phyloP scores from a whole-genome alignment of 306 rosid species.

The Astragalus glycyphyllos region DNA sequence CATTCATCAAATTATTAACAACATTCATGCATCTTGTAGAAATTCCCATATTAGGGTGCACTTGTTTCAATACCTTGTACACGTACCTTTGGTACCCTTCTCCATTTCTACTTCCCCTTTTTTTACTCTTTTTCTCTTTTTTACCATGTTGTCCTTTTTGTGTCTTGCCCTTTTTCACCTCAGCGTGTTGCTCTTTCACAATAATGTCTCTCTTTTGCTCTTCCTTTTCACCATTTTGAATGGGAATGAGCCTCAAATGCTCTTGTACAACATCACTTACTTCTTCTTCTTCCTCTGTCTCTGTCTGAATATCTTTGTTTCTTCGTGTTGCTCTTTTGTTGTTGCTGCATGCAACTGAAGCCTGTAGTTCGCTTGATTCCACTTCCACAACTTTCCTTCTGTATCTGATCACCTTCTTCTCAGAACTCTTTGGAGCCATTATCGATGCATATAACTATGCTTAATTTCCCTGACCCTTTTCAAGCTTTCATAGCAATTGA shows the following conservation, averaged over 20 bases:
- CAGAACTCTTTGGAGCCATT: conserved; percentile 62
- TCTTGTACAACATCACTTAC: not conserved
- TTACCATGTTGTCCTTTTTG: not conserved
- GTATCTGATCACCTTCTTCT: conserved; percentile 47
- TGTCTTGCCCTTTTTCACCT: not conserved
- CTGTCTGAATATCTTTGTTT: not conserved
- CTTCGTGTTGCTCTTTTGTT: conserved; percentile 16
- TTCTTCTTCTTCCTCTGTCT: not conserved
- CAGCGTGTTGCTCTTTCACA: too few species aligned
- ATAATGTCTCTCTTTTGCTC: not conserved
- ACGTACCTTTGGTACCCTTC: conserved; percentile 72
- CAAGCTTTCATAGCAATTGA: too few species aligned
- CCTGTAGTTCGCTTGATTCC: conserved; percentile 42
- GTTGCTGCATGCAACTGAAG: conserved; percentile 40
- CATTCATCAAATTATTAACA: conserved; percentile 69
- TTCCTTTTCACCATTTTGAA: conserved; percentile 40
- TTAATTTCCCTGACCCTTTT: not conserved
- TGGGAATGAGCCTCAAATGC: conserved; percentile 39
- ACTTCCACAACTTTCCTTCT: conserved; percentile 49
- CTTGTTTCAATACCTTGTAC: conserved; percentile 65
- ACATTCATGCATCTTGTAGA: conserved; percentile 62
- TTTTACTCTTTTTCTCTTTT: conserved; percentile 14
- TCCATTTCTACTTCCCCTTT: conserved; percentile 24
- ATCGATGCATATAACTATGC: not conserved
- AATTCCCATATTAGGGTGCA: conserved; percentile 74